phyloP scores from a whole-genome alignment of 139 green algal species.

The Chlorella sp. region DNA sequence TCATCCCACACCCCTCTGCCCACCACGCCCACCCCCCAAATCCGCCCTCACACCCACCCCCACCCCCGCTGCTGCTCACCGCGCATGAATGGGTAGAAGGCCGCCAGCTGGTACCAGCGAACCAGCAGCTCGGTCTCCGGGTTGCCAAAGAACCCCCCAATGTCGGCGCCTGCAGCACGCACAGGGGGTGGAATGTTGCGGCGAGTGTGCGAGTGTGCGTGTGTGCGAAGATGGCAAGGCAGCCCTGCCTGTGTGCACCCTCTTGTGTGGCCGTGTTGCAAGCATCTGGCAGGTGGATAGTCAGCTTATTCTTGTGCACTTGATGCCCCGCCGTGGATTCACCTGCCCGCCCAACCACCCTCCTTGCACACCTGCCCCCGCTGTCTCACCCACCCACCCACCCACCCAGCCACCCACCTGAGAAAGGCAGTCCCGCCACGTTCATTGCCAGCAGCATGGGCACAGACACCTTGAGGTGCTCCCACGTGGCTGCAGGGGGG shows the following conservation, averaged over 20 bases:
- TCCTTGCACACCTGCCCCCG: not conserved
- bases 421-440: slow-evolving; percentile 89
- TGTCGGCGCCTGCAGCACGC: slow-evolving; percentile 81
- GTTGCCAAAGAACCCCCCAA: slow-evolving; percentile 99
- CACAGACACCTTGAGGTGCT: slow-evolving; percentile 75
- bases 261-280: no score
- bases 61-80: slow-evolving; percentile 65
- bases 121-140: slow-evolving; percentile 93
- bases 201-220: no score
- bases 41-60: no score
- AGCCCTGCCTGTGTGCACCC: no score
- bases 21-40: no score
- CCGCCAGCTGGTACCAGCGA: slow-evolving; percentile 94
- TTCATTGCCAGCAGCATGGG: slow-evolving; percentile 95
- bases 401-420: slow-evolving; percentile 43
- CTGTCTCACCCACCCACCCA: not conserved
- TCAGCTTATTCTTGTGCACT: no score
- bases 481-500: slow-evolving; percentile 66
- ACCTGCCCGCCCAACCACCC: not conserved
- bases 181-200: not conserved
- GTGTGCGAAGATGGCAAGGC: no score
- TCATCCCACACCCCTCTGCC: no score
- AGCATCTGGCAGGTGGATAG: no score
- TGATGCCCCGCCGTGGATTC: no score
- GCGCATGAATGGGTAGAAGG: slow-evolving; percentile 98